phyloP scores from a whole-genome alignment of 2,329 filamentous ascomycete genomes.

The Colletotrichum agaves region DNA sequence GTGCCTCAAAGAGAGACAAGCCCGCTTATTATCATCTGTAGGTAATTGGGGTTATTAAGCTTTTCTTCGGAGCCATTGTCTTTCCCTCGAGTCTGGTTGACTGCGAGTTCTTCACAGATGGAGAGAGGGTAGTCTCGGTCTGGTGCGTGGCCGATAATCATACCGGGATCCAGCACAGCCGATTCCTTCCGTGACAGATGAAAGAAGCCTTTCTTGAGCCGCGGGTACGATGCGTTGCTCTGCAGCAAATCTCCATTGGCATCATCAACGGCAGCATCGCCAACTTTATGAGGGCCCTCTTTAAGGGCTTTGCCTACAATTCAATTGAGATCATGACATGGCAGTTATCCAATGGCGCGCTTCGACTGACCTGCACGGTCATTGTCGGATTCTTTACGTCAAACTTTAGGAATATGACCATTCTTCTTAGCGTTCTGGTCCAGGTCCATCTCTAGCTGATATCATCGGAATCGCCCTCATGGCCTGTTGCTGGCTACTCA shows the following conservation, averaged over 20 bases:
- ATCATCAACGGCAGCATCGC: conserved; percentile 1
- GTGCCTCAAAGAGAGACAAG: not conserved
- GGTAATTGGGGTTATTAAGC: not conserved
- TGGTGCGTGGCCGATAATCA: not conserved
- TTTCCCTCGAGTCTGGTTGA: not conserved
- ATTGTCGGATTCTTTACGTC: not conserved
- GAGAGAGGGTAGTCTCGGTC: not conserved
- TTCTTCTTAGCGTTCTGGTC: not conserved
- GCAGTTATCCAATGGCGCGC: not conserved
- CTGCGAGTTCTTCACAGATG: not conserved
- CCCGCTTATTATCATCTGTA: not conserved
- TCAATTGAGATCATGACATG: not conserved
- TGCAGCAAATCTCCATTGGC: not conserved
- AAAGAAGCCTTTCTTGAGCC: not conserved
- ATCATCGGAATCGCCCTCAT: conserved; percentile 62
- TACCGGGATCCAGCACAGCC: not conserved
- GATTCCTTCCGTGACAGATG: not conserved
- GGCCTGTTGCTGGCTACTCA: conserved; percentile 64
- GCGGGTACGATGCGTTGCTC: not conserved
- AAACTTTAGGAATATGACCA: not conserved
- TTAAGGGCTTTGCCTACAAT: not conserved
- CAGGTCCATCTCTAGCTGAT: conserved; percentile 51
- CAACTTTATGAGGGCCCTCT: not conserved
- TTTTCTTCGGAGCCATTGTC: not conserved
- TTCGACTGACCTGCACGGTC: not conserved